These are phyloP conservation scores for Lotus japonicus DNA, from an alignment of 306 rosid genomes.

Conservation along the genomic window DNA sequence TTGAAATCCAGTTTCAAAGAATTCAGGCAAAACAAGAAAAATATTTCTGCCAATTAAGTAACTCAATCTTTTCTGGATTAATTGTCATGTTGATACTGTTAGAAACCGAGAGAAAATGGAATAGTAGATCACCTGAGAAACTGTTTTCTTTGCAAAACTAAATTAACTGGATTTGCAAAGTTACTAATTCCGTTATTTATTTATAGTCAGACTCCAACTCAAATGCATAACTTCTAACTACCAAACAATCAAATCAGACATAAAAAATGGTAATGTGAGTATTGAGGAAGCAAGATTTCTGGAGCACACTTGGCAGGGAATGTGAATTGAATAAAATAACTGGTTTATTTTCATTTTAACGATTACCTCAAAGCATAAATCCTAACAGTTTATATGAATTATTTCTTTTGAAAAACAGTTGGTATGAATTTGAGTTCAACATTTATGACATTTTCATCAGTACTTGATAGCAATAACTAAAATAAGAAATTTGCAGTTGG, in stretches of 20 bases:
- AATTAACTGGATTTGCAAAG: not conserved
- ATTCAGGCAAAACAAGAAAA: conserved; percentile 5
- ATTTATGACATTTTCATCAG: conserved; percentile 1
- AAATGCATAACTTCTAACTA: not conserved
- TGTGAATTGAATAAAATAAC: not conserved
- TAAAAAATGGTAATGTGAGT: not conserved
- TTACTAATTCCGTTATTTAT: not conserved
- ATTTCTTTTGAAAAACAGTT: too few relatives aligned
- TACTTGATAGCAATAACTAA: not conserved
- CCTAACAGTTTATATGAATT: not conserved
- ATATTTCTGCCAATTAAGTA: conserved; percentile 1
- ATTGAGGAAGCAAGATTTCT: not conserved
- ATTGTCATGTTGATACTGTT: not conserved
- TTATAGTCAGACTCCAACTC: not conserved
- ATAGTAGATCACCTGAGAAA: not conserved
- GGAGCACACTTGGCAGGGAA: not conserved
- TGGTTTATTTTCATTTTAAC: too few relatives aligned
- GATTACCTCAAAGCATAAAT: not conserved
- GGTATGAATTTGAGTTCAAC: not conserved
- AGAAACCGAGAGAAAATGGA: not conserved
- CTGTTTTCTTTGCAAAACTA: not conserved
- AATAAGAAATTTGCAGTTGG: conserved; percentile 11
- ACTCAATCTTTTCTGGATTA: conserved; percentile 4
- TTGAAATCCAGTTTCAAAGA: conserved; percentile 3
- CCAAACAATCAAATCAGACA: not conserved